phyloP scores from a whole-genome alignment of 345 rosid species.

The Pistacia vera region DNA sequence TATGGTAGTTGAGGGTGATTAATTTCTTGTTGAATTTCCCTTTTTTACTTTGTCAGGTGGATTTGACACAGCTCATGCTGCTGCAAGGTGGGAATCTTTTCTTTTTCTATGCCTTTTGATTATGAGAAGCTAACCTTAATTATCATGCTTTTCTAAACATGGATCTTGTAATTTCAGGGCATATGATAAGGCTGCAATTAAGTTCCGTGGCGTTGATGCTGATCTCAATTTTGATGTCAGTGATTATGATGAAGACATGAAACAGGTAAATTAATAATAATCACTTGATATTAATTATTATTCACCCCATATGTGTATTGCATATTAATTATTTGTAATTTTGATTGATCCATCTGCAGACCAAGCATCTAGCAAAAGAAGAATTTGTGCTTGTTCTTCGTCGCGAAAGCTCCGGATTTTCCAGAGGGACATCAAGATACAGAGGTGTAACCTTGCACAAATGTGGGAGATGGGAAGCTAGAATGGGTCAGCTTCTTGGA shows the following conservation, averaged over 20 bases:
- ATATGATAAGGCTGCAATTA: conserved; percentile 78
- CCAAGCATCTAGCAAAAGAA: conserved; percentile 50
- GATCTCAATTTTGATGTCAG: conserved; percentile 56
- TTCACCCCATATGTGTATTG: background rate
- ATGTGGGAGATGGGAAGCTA: conserved; percentile 65
- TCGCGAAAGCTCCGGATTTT: conserved; percentile 64
- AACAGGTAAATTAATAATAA: conserved; percentile 40
- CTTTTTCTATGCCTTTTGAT: background rate
- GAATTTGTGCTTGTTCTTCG: conserved; percentile 66
- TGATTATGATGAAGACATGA: conserved; percentile 62
- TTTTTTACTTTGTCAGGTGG: conserved; percentile 55
- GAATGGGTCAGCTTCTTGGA: conserved; percentile 63
- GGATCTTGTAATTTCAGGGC: conserved; percentile 37
- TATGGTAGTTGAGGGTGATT: too few relatives aligned
- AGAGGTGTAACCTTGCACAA: conserved; percentile 63
- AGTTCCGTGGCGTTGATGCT: conserved; percentile 73
- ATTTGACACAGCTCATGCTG: conserved; percentile 95
- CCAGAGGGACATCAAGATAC: conserved; percentile 61
- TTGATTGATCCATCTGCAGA: conserved; percentile 33
- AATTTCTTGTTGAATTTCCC: too few relatives aligned
- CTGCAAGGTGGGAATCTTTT: conserved; percentile 64
- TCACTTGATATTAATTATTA: background rate
- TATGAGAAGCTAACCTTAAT: background rate
- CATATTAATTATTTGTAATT: background rate
- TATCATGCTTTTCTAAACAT: conserved; percentile 2